Base-by-base conservation (phyloP, 805 yeast genomes). In the Kazachstania bromeliacearum region DNA sequence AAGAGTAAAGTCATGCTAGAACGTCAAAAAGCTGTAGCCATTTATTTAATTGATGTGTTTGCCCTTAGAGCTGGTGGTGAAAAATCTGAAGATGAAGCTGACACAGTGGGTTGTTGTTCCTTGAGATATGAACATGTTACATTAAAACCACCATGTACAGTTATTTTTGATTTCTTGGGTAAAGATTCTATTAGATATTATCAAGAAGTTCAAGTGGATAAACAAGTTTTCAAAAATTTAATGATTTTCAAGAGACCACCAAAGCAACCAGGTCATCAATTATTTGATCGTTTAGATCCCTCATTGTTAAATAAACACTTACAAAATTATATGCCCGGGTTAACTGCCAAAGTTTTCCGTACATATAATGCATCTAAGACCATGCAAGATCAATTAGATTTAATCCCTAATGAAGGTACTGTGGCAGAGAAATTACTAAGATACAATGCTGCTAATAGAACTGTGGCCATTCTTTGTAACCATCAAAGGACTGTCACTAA, bases 61-160 rank as follows among this genome's bases (percentile, higher is more conserved):
- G 97, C 97, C 0, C 70, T 89, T 45, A 83, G 97, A 79, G 96
- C 96, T 1, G 96, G 96, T 57, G 96, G 96, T 50, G 96, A 89
- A 60, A 89, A 89, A 58, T 81, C 89, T 8, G 97, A 89, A 3
- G 97, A 89, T 47, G 96, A 88, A 56, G 97, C 97, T 2, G 97
- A 89, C 57, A 89, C 97, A 1, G 97, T 89, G 31, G 97, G 97
- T 31, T 89, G 97, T 62, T 89, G 97, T 63, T 88, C 96, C 1
- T 70, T 89, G 46, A 67, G 97, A 51, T 88, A 66, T 53, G 97
- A 88, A 57, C 97, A 88, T 60, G 73, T 89, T 30, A 79, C 88
- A 1, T 67, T 89, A 40, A 74, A 74, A 46, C 95, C 95, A 2
- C 96, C 96, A 7, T 76, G 75, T 46, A 80, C 71, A 4, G 96